Conservation (phyloP, 2,329 filamentous ascomycete genomes). For the Cladophialophora exuberans region DNA sequence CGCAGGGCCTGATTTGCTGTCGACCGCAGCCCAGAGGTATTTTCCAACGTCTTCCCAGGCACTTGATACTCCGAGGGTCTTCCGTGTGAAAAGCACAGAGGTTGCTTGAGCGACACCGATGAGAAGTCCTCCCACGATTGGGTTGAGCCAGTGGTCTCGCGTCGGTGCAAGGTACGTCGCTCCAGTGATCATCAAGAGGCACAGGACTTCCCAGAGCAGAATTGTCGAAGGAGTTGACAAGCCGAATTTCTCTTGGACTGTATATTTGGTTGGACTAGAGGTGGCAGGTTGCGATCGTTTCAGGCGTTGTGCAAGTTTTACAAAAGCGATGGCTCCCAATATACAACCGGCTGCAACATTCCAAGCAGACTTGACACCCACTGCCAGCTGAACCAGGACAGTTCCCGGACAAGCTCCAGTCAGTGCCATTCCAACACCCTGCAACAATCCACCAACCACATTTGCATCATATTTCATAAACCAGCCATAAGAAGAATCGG, state of each 20-base stretch:
- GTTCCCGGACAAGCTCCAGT: conserved; percentile 69
- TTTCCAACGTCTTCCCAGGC: conserved; percentile 65
- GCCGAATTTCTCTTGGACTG: conserved; percentile 25
- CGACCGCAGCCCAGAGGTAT: conserved; percentile 53
- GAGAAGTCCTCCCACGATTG: conserved; percentile 60
- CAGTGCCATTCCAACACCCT: conserved; percentile 69
- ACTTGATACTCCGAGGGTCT: conserved; percentile 63
- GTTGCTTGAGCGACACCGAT: conserved; percentile 63
- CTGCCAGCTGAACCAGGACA: conserved; percentile 63
- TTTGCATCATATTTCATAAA: conserved; percentile 65
- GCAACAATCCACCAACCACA: conserved; percentile 63
- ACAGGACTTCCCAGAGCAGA: conserved; percentile 49
- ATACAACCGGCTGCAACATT: conserved; percentile 59
- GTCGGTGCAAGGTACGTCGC: conserved; percentile 24
- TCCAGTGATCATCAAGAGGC: conserved; percentile 46
- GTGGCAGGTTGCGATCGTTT: conserved; percentile 10
- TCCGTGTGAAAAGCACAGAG: conserved; percentile 57
- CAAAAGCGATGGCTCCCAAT: conserved; percentile 54
- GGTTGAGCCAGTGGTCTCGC: conserved; percentile 44
- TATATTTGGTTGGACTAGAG: conserved; percentile 17
- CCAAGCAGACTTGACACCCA: conserved; percentile 56
- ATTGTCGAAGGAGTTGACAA: conserved; percentile 36
- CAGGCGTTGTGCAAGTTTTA: conserved; percentile 16
- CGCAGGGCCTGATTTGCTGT: conserved; percentile 36
- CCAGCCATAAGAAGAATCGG: conserved; percentile 57